Percentiles rank a stretch among this genome's conserved stretches.
These are phyloP conservation scores for Vitellaria paradoxa DNA, from an alignment of 179 eudicot species.

Conservation along the genomic window DNA sequence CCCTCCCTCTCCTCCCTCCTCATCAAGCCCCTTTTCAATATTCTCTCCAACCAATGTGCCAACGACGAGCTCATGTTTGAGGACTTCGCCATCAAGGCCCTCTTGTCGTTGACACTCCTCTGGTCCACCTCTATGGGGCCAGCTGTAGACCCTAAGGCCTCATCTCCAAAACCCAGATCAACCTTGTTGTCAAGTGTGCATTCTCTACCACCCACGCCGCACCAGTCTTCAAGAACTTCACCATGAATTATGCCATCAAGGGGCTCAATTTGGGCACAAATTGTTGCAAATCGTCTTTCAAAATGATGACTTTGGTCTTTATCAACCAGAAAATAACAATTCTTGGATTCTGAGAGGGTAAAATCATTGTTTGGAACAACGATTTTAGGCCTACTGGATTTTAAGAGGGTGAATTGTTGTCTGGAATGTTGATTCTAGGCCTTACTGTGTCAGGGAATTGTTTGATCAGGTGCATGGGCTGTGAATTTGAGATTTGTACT, in stretches of 20 bases:
- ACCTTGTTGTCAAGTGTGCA: slow-evolving; percentile 86
- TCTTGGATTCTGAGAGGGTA: too few relatives aligned
- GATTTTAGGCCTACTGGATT: too few relatives aligned
- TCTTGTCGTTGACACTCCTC: slow-evolving; percentile 62
- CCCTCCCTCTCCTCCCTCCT: slow-evolving; percentile 50
- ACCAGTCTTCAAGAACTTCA: slow-evolving; percentile 77
- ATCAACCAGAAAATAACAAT: too few relatives aligned
- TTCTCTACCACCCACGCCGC: slow-evolving; percentile 73
- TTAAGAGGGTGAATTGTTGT: too few relatives aligned
- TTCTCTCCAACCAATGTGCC: slow-evolving; percentile 53
- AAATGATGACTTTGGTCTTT: too few relatives aligned
- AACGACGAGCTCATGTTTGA: slow-evolving; percentile 71
- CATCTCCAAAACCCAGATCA: slow-evolving; percentile 57
- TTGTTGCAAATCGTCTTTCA: too few relatives aligned
- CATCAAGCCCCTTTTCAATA: slow-evolving; percentile 59
- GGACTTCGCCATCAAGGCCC: slow-evolving; percentile 60
- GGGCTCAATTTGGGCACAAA: slow-evolving; percentile 68
- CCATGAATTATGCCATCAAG: slow-evolving; percentile 73
- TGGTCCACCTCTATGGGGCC: slow-evolving; percentile 75
- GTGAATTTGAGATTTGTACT: too few relatives aligned
- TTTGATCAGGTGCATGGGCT: too few relatives aligned
- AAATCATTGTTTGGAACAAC: too few relatives aligned
- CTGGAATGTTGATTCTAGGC: too few relatives aligned
- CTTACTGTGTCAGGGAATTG: too few relatives aligned
- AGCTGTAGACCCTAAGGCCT: slow-evolving; percentile 61